Evolutionary conservation across 2,329 filamentous ascomycete genomes (phyloP).

Genomic region (Rosellinia necatrix): DNA sequence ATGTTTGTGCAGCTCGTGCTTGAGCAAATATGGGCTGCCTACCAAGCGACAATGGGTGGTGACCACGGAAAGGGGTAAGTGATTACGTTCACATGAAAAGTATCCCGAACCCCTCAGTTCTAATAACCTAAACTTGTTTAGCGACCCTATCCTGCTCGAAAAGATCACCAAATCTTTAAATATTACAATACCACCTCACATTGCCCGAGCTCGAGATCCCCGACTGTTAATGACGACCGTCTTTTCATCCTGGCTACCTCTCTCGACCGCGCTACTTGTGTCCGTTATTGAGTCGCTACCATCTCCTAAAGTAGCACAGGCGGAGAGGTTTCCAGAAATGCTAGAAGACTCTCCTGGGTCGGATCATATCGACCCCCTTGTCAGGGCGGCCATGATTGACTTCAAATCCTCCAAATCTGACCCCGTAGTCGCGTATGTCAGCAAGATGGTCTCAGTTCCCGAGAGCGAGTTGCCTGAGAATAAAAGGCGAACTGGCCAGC

Average conservation of each 20-base stretch:
- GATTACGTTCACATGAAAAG: constrained; percentile 5
- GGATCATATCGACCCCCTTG: constrained; percentile 66
- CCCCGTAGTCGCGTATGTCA: constrained; percentile 91
- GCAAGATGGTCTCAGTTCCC: constrained; percentile 96
- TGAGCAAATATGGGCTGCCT: constrained; percentile 95
- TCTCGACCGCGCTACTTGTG: constrained; percentile 90
- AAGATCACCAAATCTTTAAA: constrained; percentile 94
- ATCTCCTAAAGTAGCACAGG: constrained; percentile 80
- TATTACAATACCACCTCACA: constrained; percentile 81
- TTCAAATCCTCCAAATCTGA: constrained; percentile 74
- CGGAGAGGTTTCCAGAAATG: constrained; percentile 76
- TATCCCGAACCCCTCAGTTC: neutral
- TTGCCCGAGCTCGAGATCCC: constrained; percentile 82
- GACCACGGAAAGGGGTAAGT: constrained; percentile 78
- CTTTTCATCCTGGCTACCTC: constrained; percentile 86
- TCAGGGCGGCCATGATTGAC: constrained; percentile 80
- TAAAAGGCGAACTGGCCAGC: constrained; percentile 70
- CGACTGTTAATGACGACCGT: constrained; percentile 82
- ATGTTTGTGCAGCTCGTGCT: constrained; percentile 97
- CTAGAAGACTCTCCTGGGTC: constrained; percentile 80
- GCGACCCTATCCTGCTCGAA: constrained; percentile 79
- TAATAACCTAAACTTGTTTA: constrained; percentile 43
- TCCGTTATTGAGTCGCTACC: constrained; percentile 93
- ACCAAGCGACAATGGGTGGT: constrained; percentile 84
- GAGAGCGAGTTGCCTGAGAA: constrained; percentile 91